Evolutionary conservation across 2,329 filamentous ascomycete species (phyloP).

Genomic region (Microcyclosporella mali): DNA sequence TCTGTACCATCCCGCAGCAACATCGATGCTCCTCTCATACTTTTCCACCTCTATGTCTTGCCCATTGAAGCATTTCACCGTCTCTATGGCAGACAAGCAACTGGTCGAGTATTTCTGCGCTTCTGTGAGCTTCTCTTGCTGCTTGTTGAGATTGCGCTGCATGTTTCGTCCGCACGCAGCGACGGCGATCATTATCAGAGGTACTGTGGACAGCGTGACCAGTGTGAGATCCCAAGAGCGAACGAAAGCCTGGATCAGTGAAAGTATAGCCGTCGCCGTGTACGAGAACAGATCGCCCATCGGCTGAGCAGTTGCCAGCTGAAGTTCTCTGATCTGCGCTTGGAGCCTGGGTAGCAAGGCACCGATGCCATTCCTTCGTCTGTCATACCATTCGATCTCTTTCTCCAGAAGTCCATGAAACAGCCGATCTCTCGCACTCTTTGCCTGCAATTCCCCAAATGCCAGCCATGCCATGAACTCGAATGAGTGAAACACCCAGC

Average conservation of each 20-base stretch:
- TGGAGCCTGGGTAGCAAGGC: conserved; percentile 67
- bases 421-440: conserved; percentile 55
- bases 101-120: conserved; percentile 68
- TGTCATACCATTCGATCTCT: conserved; percentile 78
- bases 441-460: conserved; percentile 77
- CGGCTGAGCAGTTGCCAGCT: conserved; percentile 71
- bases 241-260: conserved; percentile 66
- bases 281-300: conserved; percentile 65
- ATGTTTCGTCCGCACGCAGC: conserved; percentile 55
- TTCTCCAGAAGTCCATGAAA: conserved; percentile 66
- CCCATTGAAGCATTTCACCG: conserved; percentile 80
- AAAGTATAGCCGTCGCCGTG: conserved; percentile 57
- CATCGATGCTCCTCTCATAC: conserved; percentile 54
- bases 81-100: conserved; percentile 68
- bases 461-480: conserved; percentile 67
- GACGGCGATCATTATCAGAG: conserved; percentile 58
- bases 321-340: conserved; percentile 76
- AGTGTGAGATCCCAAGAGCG: conserved; percentile 80
- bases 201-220: conserved; percentile 67
- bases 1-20: conserved; percentile 58
- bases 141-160: conserved; percentile 59
- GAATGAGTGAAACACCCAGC: conserved; percentile 60
- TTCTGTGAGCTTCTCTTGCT: conserved; percentile 60
- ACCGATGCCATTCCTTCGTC: conserved; percentile 61
- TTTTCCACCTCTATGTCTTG: conserved; percentile 61